Evolutionary conservation across 2,329 filamentous ascomycete species (phyloP).

Genomic region (Spiromastix sp.): DNA sequence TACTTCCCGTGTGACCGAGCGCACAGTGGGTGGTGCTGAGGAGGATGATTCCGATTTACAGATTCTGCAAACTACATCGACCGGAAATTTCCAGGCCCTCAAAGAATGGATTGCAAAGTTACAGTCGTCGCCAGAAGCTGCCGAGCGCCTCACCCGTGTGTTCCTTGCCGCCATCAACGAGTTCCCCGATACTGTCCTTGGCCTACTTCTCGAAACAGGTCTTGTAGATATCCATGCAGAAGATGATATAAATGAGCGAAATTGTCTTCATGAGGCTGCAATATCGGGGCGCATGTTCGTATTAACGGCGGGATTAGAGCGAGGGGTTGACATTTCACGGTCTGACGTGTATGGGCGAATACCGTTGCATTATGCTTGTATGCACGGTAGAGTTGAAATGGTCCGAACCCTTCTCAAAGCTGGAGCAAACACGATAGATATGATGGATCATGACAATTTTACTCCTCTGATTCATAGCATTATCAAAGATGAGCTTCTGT

Average conservation of each 20-base stretch:
- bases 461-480: constrained; percentile 93
- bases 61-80: constrained; percentile 66
- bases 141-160: constrained; percentile 74
- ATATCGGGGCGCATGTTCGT: constrained; percentile 82
- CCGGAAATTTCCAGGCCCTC: constrained; percentile 66
- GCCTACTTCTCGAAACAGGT: constrained; percentile 65
- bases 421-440: constrained; percentile 66
- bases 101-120: constrained; percentile 73
- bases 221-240: constrained; percentile 85
- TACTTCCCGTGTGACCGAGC: constrained; percentile 32
- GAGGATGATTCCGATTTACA: constrained; percentile 85
- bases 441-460: constrained; percentile 94
- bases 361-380: constrained; percentile 89
- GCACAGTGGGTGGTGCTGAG: constrained; percentile 47
- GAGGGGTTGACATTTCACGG: constrained; percentile 64
- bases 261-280: constrained; percentile 91
- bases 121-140: constrained; percentile 47
- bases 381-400: constrained; percentile 83
- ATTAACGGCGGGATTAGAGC: constrained; percentile 62
- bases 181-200: constrained; percentile 65
- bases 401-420: constrained; percentile 61
- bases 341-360: constrained; percentile 91
- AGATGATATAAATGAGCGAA: constrained; percentile 95
- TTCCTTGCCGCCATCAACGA: constrained; percentile 87
- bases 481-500: constrained; percentile 72